Percentiles rank a stretch among this genome's conserved stretches.
phyloP scores from a whole-genome alignment of 202 grass and related monocot species.

The Digitaria exilis region DNA sequence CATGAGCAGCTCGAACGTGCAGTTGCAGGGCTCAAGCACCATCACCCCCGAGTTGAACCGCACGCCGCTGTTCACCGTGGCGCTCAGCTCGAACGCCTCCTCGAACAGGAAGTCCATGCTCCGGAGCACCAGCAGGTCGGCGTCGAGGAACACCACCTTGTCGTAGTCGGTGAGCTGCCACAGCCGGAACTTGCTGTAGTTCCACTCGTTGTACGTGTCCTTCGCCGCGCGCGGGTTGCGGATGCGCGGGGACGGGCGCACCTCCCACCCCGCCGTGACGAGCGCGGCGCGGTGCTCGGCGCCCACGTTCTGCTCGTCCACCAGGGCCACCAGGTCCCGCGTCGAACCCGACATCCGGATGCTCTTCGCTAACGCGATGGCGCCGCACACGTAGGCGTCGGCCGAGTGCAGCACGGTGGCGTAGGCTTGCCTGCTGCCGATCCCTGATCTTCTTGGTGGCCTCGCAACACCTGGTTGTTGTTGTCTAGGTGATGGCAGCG shows the following conservation, averaged over 20 bases:
- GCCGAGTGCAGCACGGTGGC: constrained; percentile 79
- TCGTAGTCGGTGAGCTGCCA: constrained; percentile 93
- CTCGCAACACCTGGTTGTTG: background rate
- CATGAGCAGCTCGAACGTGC: constrained; percentile 84
- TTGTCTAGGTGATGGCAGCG: background rate
- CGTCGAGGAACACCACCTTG: constrained; percentile 75
- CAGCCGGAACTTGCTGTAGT: constrained; percentile 93
- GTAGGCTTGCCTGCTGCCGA: constrained; percentile 46
- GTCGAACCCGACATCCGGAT: constrained; percentile 66
- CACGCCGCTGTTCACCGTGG: constrained; percentile 58
- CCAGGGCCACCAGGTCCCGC: constrained; percentile 73
- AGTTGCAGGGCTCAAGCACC: constrained; percentile 82
- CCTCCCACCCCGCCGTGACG: constrained; percentile 62
- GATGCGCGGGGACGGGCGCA: constrained; percentile 60
- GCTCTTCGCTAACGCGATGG: constrained; percentile 73
- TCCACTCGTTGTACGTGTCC: constrained; percentile 82
- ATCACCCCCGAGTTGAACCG: constrained; percentile 92
- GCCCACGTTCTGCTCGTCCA: constrained; percentile 52
- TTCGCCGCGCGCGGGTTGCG: constrained; percentile 66
- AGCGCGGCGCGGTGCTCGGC: constrained; percentile 53
- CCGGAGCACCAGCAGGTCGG: constrained; percentile 73
- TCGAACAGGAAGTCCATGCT: constrained; percentile 75
- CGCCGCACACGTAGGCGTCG: constrained; percentile 74
- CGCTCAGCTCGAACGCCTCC: constrained; percentile 60
- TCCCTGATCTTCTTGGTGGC: background rate